Conservation (phyloP, 441 rosid species). For the Flueggea neowawraea region DNA sequence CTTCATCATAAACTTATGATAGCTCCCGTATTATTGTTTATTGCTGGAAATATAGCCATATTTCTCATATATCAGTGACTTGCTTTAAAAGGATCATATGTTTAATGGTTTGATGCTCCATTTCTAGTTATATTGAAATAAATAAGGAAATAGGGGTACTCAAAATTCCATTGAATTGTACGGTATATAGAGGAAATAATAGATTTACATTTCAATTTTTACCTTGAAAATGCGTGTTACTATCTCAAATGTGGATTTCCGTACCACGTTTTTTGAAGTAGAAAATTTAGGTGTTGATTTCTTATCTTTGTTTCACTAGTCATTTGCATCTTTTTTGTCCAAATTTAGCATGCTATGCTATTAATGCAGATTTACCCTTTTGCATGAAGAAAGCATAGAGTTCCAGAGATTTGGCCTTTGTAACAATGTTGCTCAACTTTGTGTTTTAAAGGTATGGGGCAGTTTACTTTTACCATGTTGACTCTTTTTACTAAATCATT, state of each 20-base stretch:
- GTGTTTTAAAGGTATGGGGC: constrained; percentile 72
- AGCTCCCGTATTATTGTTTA: too few relatives aligned
- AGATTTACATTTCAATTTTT: not conserved
- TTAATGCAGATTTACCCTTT: constrained; percentile 70
- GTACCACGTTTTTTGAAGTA: not conserved
- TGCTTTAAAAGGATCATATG: too few relatives aligned
- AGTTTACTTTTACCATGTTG: constrained; percentile 1
- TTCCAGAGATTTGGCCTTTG: constrained; percentile 81
- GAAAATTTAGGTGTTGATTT: not conserved
- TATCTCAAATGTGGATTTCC: not conserved
- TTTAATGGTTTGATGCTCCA: not conserved
- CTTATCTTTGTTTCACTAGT: not conserved
- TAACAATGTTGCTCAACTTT: constrained; percentile 92
- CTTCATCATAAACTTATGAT: not conserved
- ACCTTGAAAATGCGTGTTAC: not conserved
- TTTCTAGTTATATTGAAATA: not conserved
- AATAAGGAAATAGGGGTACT: not conserved
- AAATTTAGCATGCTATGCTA: constrained; percentile 26
- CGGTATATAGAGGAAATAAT: too few relatives aligned
- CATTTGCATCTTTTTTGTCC: constrained; percentile 5
- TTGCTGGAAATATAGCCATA: not conserved
- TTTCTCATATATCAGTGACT: too few relatives aligned
- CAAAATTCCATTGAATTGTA: not conserved
- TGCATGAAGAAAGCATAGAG: constrained; percentile 80
- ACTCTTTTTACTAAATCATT: not conserved